Evolutionary conservation across 345 rosid species (phyloP), one percentile per base, ranked within the genome.

Genomic region (Psidium friedrichsthalianum): DNA sequence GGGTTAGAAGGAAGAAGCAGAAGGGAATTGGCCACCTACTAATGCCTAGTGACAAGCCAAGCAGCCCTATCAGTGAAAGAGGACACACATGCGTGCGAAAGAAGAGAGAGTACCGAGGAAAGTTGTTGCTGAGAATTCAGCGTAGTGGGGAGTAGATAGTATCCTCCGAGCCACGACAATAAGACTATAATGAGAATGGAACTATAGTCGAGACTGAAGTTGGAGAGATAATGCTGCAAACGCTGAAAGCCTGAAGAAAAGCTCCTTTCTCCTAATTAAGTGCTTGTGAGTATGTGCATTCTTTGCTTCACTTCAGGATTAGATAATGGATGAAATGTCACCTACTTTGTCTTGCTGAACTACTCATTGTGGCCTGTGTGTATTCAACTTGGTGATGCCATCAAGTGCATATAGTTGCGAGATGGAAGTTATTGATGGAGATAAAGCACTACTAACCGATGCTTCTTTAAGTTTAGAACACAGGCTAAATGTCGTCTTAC

Each of bases 1-100:
- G 90, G 92, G 92, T 84, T 93, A 90, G 57, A 92, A 95, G 64
- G 91, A 85, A 56, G 89, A 36, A n/a, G 91, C n/a, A 88, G 51
- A 59, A 88, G 21, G 88, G 88, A 90, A 78, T 82, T 89, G 11
- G 51, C 86, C n/a, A n/a, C n/a, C n/a, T 5, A 87, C 11, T 5
- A 54, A 32, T 0, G 49, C 29, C 5, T n/a, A 85, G 54, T n/a
- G 87, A 61, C 32, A 84, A 47, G 84, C 85, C 21, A 84, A 59
- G 87, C 85, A 69, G 78, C 47, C 78, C 78, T 40, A 36, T 36
- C 78, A 36, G 78, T 44, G 47, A 69, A 18, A 4, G 47, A 36
- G 22, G 42, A 69, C 6, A 21, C 78, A 36, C 36, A 32, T 69
- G 47, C n/a, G 47, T 69, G 90, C 84, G 83, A 87, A 84, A 82